These are phyloP conservation scores for Populus hybrid DNA, from an alignment of 441 rosid genomes.

Conservation along the genomic window DNA sequence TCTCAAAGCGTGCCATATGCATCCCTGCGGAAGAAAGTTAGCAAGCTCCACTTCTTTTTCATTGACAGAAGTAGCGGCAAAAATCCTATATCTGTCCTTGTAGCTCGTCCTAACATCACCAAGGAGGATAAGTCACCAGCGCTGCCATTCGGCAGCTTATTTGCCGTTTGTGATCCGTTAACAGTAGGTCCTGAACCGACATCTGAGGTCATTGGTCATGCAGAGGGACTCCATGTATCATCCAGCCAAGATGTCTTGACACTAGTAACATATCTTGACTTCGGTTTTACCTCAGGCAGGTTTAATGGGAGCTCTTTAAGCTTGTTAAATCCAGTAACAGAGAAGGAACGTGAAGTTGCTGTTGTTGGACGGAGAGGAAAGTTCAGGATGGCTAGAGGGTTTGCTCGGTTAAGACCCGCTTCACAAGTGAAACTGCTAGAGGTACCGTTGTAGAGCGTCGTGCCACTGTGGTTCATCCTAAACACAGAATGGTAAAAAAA, in stretches of 20 bases:
- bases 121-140: neutral
- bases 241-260: constrained; percentile 20
- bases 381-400: constrained; percentile 45
- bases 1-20: constrained; percentile 8
- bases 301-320: constrained; percentile 42
- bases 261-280: constrained; percentile 36
- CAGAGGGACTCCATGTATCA: constrained; percentile 41
- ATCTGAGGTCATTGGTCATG: constrained; percentile 38
- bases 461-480: constrained; percentile 43
- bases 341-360: too few species aligned
- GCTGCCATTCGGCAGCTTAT: constrained; percentile 32
- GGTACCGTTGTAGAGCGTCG: constrained; percentile 47
- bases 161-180: constrained; percentile 34
- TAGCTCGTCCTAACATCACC: constrained; percentile 27
- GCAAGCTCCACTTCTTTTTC: constrained; percentile 40
- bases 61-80: constrained; percentile 39
- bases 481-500: too few species aligned
- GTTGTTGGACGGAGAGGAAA: too few species aligned
- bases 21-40: constrained; percentile 16
- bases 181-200: constrained; percentile 34
- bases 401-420: constrained; percentile 32
- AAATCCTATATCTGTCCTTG: constrained; percentile 32
- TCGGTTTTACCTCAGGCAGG: constrained; percentile 27
- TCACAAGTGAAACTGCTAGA: constrained; percentile 15
- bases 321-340: too few species aligned